Base-by-base conservation (phyloP, 164 flowering plant species). In the Vitis rotundifolia region DNA sequence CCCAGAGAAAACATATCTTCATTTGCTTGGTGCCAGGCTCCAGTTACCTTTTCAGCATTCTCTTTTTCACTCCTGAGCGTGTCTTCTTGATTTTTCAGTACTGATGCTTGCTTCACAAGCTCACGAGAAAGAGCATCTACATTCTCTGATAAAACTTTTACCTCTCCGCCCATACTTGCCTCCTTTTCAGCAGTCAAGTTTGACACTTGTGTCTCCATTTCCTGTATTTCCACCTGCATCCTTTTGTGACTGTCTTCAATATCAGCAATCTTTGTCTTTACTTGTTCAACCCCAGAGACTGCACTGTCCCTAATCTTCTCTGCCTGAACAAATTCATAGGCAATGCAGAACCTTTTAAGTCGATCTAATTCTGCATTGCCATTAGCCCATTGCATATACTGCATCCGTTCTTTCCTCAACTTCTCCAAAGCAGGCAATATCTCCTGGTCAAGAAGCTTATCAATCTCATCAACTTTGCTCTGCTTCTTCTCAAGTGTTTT, bases 381-480 rank as follows among this genome's bases (percentile, higher is more conserved):
- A 83, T 91, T 96, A 49, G 99, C 89, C 99, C 99, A 96, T 67
- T 91, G 97, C 97, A 93, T 93, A 77, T 96, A 93, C 72, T 96
- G 99, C 79, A 84, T 86, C 75, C 86, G 72, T 76, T 96, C 98
- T 78, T 89, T 96, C 79, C 98, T 85, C 73, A 96, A 78, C 81
- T 93, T 96, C 75, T 93, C 97, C 75, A 96, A 68, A 60, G 99
- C 98, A 69, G 98, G 98, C 58, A 96, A 82, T 80, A 96, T 96
- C 71, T 96, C 99, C 56, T 82, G 88, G 71, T 93, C 97, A 73
- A 96, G 94, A 79, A 96, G 98, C 80, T 88, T 93, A 72, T 96
- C 92, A 51, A 96, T 96, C 77, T 96, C 98, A 63, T 91, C 97
- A 50, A 96, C 99, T 82, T 96, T 96, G 73, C 91, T 80, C 79